A percentile compares a stretch with the other conserved stretches of the same genome.
Evolutionary conservation across 1,139 yeast species (phyloP).

Genomic region (Pichia sp.): DNA sequence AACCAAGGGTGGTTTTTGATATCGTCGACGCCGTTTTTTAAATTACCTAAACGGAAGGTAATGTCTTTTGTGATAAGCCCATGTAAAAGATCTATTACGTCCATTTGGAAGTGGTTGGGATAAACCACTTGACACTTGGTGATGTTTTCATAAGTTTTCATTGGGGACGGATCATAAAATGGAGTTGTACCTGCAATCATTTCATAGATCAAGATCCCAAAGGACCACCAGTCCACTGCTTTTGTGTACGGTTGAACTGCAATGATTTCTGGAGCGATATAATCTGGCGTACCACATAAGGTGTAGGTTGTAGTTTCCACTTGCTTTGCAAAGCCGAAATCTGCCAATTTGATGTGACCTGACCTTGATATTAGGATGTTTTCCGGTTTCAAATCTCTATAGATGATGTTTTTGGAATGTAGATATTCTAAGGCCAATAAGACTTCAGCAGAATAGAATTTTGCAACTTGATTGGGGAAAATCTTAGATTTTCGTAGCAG

Average conservation of each 20-base stretch:
- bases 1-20: conserved; percentile 58
- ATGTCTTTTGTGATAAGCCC: conserved; percentile 53
- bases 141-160: conserved; percentile 60
- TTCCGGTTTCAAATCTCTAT: conserved; percentile 60
- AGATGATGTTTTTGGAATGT: conserved; percentile 53
- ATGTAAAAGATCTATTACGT: conserved; percentile 46
- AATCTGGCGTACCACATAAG: conserved; percentile 61
- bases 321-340: conserved; percentile 61
- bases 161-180: conserved; percentile 56
- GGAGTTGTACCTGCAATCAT: conserved; percentile 64
- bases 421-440: conserved; percentile 54
- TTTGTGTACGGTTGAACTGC: conserved; percentile 60
- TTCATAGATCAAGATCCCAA: conserved; percentile 56
- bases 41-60: conserved; percentile 53
- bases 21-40: conserved; percentile 55
- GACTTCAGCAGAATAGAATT: conserved; percentile 61
- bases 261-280: conserved; percentile 60
- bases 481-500: conserved; percentile 54
- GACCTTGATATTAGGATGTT: conserved; percentile 53
- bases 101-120: conserved; percentile 49
- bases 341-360: conserved; percentile 58
- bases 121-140: conserved; percentile 48
- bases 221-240: conserved; percentile 64
- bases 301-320: conserved; percentile 58
- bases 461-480: conserved; percentile 60